Conservation (phyloP, 2,329 filamentous ascomycete species). For the Penicillium polonicum region DNA sequence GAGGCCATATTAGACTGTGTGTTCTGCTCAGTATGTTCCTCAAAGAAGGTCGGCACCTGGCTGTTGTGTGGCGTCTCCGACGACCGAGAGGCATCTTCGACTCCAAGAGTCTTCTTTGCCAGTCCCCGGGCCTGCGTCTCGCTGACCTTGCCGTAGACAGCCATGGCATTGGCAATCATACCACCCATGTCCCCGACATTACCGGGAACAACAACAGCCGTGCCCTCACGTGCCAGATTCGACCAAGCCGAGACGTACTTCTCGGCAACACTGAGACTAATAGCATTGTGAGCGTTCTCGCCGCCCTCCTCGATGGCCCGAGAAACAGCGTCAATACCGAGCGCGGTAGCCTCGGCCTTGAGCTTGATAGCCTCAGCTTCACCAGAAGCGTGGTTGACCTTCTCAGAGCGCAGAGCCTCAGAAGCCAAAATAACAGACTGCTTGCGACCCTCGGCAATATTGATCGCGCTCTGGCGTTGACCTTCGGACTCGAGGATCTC, state of each 20-base stretch:
- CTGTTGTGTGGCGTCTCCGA: slow-evolving; percentile 22
- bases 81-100: slow-evolving; percentile 17
- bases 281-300: slow-evolving; percentile 73
- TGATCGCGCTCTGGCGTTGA: slow-evolving; percentile 95
- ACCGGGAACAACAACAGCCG: slow-evolving; percentile 89
- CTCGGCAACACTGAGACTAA: slow-evolving; percentile 87
- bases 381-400: slow-evolving; percentile 89
- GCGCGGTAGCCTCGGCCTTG: slow-evolving; percentile 80
- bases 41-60: slow-evolving; percentile 15
- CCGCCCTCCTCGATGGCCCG: slow-evolving; percentile 70
- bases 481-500: slow-evolving; percentile 97
- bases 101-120: slow-evolving; percentile 40
- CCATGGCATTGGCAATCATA: slow-evolving; percentile 95
- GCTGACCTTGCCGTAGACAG: slow-evolving; percentile 91
- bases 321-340: slow-evolving; percentile 84
- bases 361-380: slow-evolving; percentile 91
- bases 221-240: slow-evolving; percentile 91
- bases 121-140: slow-evolving; percentile 71
- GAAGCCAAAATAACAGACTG: slow-evolving; percentile 95
- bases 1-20: slow-evolving; percentile 42
- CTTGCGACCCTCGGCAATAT: slow-evolving; percentile 96
- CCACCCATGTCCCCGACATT: slow-evolving; percentile 94
- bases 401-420: slow-evolving; percentile 82
- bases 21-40: slow-evolving; percentile 14
- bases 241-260: slow-evolving; percentile 97